Conservation (phyloP, 2,329 filamentous ascomycete genomes). For the Trichoderma koningii region DNA sequence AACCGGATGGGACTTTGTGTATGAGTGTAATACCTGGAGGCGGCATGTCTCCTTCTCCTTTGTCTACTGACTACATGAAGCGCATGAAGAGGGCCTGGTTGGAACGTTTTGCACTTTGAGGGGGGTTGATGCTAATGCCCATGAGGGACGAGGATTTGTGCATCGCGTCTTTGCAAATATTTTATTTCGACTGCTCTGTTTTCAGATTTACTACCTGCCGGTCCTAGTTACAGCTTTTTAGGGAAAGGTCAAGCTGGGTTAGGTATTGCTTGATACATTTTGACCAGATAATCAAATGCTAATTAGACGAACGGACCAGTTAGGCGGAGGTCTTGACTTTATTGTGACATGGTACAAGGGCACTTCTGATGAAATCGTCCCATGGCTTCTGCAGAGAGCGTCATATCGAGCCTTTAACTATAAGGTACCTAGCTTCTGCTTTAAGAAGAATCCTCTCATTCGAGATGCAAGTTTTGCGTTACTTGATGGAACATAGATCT, state of each 20-base stretch:
- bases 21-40: conserved; percentile 25
- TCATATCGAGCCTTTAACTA: too few species aligned
- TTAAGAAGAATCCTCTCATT: too few species aligned
- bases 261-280: too few species aligned
- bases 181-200: not conserved
- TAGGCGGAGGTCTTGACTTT: too few species aligned
- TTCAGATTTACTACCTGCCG: not conserved
- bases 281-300: too few species aligned
- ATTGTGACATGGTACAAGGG: too few species aligned
- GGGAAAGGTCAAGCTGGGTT: not conserved
- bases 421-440: too few species aligned
- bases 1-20: conserved; percentile 1
- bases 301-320: too few species aligned
- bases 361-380: too few species aligned
- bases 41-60: conserved; percentile 12
- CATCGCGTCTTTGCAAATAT: conserved; percentile 4
- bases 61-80: conserved; percentile 2
- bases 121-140: not conserved
- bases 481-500: too few species aligned
- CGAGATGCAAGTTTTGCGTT: too few species aligned
- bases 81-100: conserved; percentile 17
- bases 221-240: not conserved
- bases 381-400: too few species aligned
- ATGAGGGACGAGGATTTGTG: not conserved
- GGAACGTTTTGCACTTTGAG: not conserved